Evolutionary conservation across 1,139 yeast genomes (phyloP).

Genomic region (Pichia norvegensis): DNA sequence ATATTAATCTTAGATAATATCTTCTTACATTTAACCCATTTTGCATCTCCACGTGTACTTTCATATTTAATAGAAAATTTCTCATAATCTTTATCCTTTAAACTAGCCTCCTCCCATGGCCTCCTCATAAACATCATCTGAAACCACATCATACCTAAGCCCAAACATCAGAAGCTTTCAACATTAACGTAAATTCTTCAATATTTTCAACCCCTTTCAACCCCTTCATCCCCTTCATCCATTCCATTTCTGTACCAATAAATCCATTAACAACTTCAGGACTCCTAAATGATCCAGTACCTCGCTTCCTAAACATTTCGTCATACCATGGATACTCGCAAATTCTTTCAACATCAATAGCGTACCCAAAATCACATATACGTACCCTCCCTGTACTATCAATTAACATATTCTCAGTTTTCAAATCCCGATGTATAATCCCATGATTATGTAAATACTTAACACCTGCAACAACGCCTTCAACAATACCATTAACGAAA

Average conservation of each 20-base stretch:
- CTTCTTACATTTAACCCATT: background rate
- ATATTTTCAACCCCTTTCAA: background rate
- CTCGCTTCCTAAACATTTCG: constrained; percentile 32
- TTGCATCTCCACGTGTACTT: background rate
- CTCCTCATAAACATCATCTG: constrained; percentile 37
- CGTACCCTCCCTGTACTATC: constrained; percentile 39
- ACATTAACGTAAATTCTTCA: constrained; percentile 8
- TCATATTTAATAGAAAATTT: constrained; percentile 25
- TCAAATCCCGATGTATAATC: constrained; percentile 47
- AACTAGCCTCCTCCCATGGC: constrained; percentile 41
- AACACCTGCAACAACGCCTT: constrained; percentile 42
- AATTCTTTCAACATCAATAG: constrained; percentile 30
- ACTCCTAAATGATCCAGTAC: constrained; percentile 49
- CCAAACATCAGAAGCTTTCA: constrained; percentile 42
- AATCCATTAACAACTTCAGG: constrained; percentile 41
- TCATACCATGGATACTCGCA: constrained; percentile 20
- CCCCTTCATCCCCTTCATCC: constrained; percentile 12
- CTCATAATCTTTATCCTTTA: constrained; percentile 20
- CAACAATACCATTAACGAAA: constrained; percentile 39
- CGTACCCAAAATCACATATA: constrained; percentile 48
- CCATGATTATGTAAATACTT: constrained; percentile 36
- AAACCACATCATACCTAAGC: constrained; percentile 45
- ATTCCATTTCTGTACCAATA: too few species aligned
- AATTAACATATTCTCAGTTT: constrained; percentile 48
- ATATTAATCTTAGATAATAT: constrained; percentile 8